Base-by-base conservation (phyloP, 495 filamentous ascomycete genomes). In the Aspergillus bertholletiae region DNA sequence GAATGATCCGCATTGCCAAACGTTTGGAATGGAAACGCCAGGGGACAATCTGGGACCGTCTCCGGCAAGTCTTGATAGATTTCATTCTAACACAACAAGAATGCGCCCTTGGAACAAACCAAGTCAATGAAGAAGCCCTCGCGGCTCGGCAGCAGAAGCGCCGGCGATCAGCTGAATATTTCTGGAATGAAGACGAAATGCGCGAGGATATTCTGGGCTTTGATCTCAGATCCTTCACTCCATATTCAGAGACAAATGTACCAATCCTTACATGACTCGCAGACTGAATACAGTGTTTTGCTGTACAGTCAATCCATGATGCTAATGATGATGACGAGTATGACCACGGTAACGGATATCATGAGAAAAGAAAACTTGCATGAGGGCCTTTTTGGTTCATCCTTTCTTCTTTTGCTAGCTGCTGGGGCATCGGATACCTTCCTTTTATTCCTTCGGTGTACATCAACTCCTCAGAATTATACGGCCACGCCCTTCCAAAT, bases 21-120 rank as follows among this genome's bases (percentile, higher is more conserved):
- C 64, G 56, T 8, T 55, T 67, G 18, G 64, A 67, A 55, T 67
- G 64, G 64, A 64, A 62, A 51, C 61, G 48, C 32, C 48, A 62
- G 15, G 64, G 64, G n/a, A 53, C 57, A 8, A 61, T 61, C 17
- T 67, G 64, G 64, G 59, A 67, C 49, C 50, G 57, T 11, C 41
- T 67, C n/a, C 64, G 64, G 5, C 46, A 54, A 22, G 49, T 63
- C 2, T 45, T 67, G 8, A 60, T 64, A 11, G 55, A 61, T 21
- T 65, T 67, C 34, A 30, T 67, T 11, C 18, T 58, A 18, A 61
- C 61, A 2, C 64, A 67, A 47, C 64, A 67, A 40, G 64, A 62
- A n/a, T 67, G 64, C 43, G 59, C 58, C 2, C 53, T 67, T 1
- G 55, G 64, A 15, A 57, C 62, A 0, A 52, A 59, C 21, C n/a